Evolutionary conservation across 352 stramenopile genomes (phyloP), one percentile per base, ranked within the genome.

Genomic region (Phytopythium litorale): DNA sequence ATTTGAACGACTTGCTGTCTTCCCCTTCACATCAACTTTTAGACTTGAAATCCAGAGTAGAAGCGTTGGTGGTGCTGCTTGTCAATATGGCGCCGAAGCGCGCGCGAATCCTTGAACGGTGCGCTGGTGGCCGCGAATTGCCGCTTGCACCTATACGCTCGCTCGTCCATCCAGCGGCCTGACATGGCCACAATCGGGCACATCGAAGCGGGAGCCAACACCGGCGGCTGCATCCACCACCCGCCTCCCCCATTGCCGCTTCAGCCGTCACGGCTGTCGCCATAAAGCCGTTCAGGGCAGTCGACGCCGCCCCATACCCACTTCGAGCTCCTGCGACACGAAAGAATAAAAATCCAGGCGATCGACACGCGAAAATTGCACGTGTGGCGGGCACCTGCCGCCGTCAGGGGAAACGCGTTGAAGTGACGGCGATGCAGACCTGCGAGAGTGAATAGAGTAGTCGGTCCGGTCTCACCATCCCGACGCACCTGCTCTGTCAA

Each of bases 271-370:
- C 16, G 35, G 9, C 35, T 16, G 35, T 40, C 35, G 13, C 38
- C 38, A 45, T n/a, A 7, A 23, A 23, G 16, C 9, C 19, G 15
- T 2, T 19, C 15, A 23, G 15, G 42, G 12, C 35, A 40, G 9
- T 40, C 9, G 12, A 11, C 2, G 9, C 35, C 35, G 35, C 35
- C 35, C 35, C 2, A 40, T 40, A 40, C 35, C 35, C 35, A 40
- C 9, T 15, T 23, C 21, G 1, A 49, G 9, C 3, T 13, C 16
- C 15, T 49, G 19, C 42, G 42, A 49, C 42, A 49, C 42, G 42
- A 49, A 49, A 49, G 42, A 49, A 45, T n/a, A 45, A 49, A 21
- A 49, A 25, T 49, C 42, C 42, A 49, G 42, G 42, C 42, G 42
- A 25, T 49, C 19, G 18, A 7, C 5, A 25, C 5, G 42, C 42